phyloP scores from a whole-genome alignment of 768 basidiomycete genomes.

The Fibroporia radiculosa region DNA sequence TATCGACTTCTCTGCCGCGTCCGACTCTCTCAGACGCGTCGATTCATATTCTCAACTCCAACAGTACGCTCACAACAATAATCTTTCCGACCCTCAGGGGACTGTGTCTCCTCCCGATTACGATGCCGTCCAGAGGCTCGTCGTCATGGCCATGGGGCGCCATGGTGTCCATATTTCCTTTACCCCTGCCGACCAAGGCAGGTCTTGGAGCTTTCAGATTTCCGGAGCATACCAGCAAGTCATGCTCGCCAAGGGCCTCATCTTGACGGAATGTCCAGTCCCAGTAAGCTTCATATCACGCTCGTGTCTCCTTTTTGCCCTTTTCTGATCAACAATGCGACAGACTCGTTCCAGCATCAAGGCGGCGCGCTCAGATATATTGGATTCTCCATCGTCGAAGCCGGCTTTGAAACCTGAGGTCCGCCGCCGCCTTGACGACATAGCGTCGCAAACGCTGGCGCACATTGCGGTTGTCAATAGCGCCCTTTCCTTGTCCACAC shows the following conservation, averaged over 20 bases:
- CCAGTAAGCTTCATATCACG: conserved; percentile 40
- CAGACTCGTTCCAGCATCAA: conserved; percentile 84
- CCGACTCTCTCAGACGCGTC: conserved; percentile 36
- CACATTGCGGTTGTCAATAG: conserved; percentile 93
- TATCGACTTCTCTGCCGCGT: conserved; percentile 47
- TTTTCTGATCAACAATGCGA: too few relatives aligned
- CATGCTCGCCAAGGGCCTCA: conserved; percentile 80
- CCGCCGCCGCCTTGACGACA: conserved; percentile 82
- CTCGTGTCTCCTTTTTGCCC: background rate
- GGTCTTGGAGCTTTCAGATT: conserved; percentile 84
- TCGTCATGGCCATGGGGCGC: conserved; percentile 61
- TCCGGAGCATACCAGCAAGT: conserved; percentile 91
- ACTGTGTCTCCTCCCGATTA: conserved; percentile 40
- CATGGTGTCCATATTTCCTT: conserved; percentile 84
- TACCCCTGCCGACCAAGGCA: conserved; percentile 60
- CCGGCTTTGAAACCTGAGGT: conserved; percentile 79
- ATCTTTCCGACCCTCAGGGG: conserved; percentile 23
- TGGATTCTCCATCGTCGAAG: conserved; percentile 76
- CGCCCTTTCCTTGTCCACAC: conserved; percentile 62
- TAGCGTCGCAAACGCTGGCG: conserved; percentile 86
- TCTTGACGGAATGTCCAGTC: conserved; percentile 84
- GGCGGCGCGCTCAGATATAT: conserved; percentile 87
- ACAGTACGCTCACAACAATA: conserved; percentile 22
- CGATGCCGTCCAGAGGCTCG: conserved; percentile 74
- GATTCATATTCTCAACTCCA: conserved; percentile 31